Base-by-base conservation (phyloP, 2,329 filamentous ascomycete species). In the Nemania bipapillata region DNA sequence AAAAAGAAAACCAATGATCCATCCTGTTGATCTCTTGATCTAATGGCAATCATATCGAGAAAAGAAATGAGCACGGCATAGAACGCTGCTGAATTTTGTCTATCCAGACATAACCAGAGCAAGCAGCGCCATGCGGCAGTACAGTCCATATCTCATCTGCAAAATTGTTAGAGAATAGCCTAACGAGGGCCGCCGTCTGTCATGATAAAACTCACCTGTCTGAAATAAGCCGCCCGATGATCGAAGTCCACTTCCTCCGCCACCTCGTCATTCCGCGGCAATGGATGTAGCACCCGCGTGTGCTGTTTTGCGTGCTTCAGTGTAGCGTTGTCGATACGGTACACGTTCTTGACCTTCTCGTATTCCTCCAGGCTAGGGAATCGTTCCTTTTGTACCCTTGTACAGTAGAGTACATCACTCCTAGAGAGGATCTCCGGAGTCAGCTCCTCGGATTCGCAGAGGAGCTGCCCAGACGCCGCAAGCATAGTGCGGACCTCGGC, bases 171-270 rank as follows among this genome's bases (percentile, higher is more conserved):
- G 85, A 73, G 73, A 58, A 22, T 7, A 37, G 35, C 42, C 32
- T 6, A n/a, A n/a, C n/a, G n/a, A n/a, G n/a, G 20, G 62, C 0
- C 11, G 8, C 3, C 42, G 56, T 12, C 28, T 45, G 49, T 11
- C 6, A 45, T 28, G n/a, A 35, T n/a, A 15, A 9, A 40, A 87
- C 92, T 89, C 83, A 97, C 95, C 92, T 99, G 96, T 92, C 96
- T 90, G 84, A 99, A 99, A 85, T 99, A 99, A 64, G 96, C 95
- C 67, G 96, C 96, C 75, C 96, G 86, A 80, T 96, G 93, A 83
- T 99, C 96, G 83, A 96, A 97, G 82, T 99, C 96, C 56, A 99
- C 94, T 84, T 99, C 96, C 82, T 96, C 93, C 37, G 90, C 90
- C 79, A 99, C 91, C 86, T 99, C 96, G 73, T 91, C 90, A 78